Evolutionary conservation across 2,329 filamentous ascomycete species (phyloP), one percentile per base, ranked within the genome.

Genomic region (Chrysoporthe austroafricana): DNA sequence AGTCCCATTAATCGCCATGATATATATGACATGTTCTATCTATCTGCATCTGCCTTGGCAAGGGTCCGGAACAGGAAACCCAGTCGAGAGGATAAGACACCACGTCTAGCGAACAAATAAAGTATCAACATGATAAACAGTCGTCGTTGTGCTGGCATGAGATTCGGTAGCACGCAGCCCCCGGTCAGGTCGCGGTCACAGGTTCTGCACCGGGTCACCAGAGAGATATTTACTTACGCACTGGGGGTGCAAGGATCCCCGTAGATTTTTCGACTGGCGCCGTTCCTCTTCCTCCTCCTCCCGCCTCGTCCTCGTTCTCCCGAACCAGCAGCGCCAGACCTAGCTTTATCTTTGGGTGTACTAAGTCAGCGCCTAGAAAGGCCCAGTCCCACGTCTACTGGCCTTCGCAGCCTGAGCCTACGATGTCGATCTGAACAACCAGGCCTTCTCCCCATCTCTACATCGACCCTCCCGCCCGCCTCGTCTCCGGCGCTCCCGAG

Each of bases 191-290:
- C 26, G 26, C 26, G 2, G 26, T 26, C 26, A 36, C 11, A 36
- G 34, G 52, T 36, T 56, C 44, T 62, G 26, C 48, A 50, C n/a
- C 48, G 32, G n/a, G 32, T n/a, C 32, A 2, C 26, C 21, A 62
- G 26, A 26, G 26, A 26, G 26, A 26, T 26, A 26, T 26, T 26
- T 26, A 26, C 26, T 26, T 26, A 26, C 26, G 26, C 26, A 26
- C 26, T 32, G 39, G 43, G n/a, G 21, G 18, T 43, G 21, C 54
- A 60, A 46, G 59, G 59, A 26, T 16, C 39, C 6, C 13, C 62
- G 32, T 56, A 7, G 36, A 56, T 43, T 56, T 63, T 63, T 56
- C 61, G 34, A 42, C n/a, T 14, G 16, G 11, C 57, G 48, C 46
- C 34, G 21, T 18, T 56, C 36, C n/a, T 43, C 21, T 18, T 13